Percentiles rank a stretch among this genome's conserved stretches.
phyloP scores from a whole-genome alignment of 306 rosid genomes.

The Rubus parviflorus region DNA sequence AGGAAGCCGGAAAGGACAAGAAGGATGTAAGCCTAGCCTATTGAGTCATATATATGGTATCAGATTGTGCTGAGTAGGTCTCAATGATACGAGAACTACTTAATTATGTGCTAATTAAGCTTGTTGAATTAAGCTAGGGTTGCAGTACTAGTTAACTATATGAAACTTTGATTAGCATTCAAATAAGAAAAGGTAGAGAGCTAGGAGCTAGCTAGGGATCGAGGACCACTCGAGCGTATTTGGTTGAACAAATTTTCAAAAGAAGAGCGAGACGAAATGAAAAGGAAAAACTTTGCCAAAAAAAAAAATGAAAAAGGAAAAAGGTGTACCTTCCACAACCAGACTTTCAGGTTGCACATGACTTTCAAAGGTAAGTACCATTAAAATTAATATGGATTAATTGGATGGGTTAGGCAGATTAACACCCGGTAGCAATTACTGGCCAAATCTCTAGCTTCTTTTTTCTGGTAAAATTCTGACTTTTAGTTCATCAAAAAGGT shows the following conservation, averaged over 20 bases:
- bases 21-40: conserved; percentile 36
- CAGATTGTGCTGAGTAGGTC: neutral
- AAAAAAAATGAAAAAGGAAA: too few relatives aligned
- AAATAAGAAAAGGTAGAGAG: conserved; percentile 26
- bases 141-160: neutral
- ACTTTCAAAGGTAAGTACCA: neutral
- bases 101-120: too few relatives aligned
- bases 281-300: neutral
- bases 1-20: conserved; percentile 53
- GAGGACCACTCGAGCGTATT: conserved; percentile 47
- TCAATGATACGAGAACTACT: too few relatives aligned
- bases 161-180: neutral
- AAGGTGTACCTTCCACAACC: neutral
- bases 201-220: conserved; percentile 20
- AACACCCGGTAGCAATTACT: conserved; percentile 5
- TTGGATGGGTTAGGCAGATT: conserved; percentile 11
- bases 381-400: neutral
- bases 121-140: neutral
- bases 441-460: neutral
- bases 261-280: neutral
- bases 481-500: too few relatives aligned
- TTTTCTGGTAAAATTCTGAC: too few relatives aligned
- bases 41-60: neutral
- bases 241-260: neutral
- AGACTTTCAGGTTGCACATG: neutral